A percentile compares a stretch with the other conserved stretches of the same genome.
Conservation (phyloP, 768 basidiomycete genomes). For the Lactarius psammicola region DNA sequence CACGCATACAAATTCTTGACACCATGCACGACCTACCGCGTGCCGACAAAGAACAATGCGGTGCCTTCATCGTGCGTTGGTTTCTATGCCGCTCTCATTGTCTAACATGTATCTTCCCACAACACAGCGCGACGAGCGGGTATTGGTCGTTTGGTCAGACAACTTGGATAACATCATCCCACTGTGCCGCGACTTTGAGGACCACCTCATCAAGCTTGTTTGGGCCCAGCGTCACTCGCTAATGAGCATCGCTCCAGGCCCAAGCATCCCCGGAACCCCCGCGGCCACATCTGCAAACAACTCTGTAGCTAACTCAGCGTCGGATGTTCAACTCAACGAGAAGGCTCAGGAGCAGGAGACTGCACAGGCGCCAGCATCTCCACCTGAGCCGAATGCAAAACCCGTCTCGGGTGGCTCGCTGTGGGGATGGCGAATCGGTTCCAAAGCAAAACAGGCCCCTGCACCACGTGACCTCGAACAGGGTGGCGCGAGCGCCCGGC, state of each 20-base stretch:
- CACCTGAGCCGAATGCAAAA: constrained; percentile 16
- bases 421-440: constrained; percentile 32
- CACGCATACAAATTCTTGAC: constrained; percentile 84
- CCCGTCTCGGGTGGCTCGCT: constrained; percentile 27
- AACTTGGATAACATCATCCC: constrained; percentile 77
- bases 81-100: neutral
- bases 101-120: constrained; percentile 2
- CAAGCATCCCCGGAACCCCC: constrained; percentile 39
- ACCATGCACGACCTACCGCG: constrained; percentile 62
- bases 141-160: constrained; percentile 84
- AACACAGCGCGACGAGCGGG: constrained; percentile 83
- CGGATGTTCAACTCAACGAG: constrained; percentile 56
- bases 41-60: constrained; percentile 90
- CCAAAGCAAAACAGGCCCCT: constrained; percentile 34
- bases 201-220: constrained; percentile 76
- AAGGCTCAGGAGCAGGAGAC: constrained; percentile 37
- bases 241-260: neutral
- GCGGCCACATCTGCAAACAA: constrained; percentile 48
- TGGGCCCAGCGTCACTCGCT: constrained; percentile 48
- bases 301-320: constrained; percentile 48
- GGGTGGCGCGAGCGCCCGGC: constrained; percentile 37
- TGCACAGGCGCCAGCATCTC: neutral
- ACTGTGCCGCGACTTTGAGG: constrained; percentile 68
- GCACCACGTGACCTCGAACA: constrained; percentile 50
- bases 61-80: constrained; percentile 72